Percentiles rank a stretch among this genome's conserved stretches.
These are phyloP conservation scores for Hydrangea macrophylla DNA, from an alignment of 148 eudicot species.

Conservation along the genomic window DNA sequence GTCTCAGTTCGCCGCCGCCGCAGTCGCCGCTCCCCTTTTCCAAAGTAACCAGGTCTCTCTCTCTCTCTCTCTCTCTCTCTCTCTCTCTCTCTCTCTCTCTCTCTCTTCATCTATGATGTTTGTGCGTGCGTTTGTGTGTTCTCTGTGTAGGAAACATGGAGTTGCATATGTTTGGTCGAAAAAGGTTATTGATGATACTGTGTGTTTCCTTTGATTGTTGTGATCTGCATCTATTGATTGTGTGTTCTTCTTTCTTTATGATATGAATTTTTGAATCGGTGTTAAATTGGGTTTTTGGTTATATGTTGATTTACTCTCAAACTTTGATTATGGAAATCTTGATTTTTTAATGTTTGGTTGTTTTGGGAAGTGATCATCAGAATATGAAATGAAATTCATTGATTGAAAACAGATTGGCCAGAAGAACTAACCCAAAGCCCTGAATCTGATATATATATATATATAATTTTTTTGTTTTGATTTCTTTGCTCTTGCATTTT, in stretches of 20 bases:
- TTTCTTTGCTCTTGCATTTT: background rate
- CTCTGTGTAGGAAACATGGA: too few species aligned
- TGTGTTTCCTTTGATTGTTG: background rate
- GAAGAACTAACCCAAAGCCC: background rate
- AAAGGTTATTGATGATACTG: too few species aligned
- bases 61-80: too few species aligned
- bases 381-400: background rate
- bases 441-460: background rate
- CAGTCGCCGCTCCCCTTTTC: too few species aligned
- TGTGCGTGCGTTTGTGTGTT: too few species aligned
- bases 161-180: too few species aligned
- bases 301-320: background rate
- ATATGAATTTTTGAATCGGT: constrained; percentile 2
- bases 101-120: too few species aligned
- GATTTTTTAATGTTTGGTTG: background rate
- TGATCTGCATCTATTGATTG: background rate
- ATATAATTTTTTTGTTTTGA: background rate
- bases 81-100: too few species aligned
- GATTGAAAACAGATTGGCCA: background rate
- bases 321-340: background rate
- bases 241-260: too few species aligned
- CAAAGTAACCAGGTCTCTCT: too few species aligned
- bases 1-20: too few species aligned
- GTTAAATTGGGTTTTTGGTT: background rate
- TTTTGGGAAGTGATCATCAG: background rate